A percentile compares a stretch with the other conserved stretches of the same genome.
phyloP scores from a whole-genome alignment of 768 basidiomycete species.

The Candolleomyces aberdarensis region DNA sequence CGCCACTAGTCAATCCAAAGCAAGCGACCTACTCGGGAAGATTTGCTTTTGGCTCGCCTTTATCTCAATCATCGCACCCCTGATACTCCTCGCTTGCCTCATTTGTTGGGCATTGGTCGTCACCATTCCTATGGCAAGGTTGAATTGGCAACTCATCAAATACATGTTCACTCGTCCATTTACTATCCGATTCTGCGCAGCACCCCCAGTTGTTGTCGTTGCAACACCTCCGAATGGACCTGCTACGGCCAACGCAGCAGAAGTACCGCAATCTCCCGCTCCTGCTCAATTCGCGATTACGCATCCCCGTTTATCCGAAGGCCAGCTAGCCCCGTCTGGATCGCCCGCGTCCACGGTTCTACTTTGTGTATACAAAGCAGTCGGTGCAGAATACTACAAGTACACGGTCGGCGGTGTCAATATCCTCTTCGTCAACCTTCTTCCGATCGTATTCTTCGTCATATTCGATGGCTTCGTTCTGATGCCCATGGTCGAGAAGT shows the following conservation, averaged over 20 bases:
- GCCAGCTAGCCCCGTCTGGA: constrained; percentile 85
- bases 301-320: constrained; percentile 72
- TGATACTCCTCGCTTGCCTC: constrained; percentile 83
- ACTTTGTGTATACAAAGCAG: constrained; percentile 90
- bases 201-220: constrained; percentile 70
- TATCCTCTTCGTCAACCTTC: constrained; percentile 94
- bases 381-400: constrained; percentile 94
- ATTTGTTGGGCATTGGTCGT: constrained; percentile 95
- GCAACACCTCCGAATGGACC: constrained; percentile 21
- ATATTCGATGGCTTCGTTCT: constrained; percentile 91
- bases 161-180: constrained; percentile 78
- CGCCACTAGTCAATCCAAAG: constrained; percentile 31
- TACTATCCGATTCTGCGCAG: constrained; percentile 88
- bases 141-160: constrained; percentile 92
- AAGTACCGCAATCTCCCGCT: constrained; percentile 19
- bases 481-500: constrained; percentile 63
- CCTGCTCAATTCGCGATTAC: constrained; percentile 60
- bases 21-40: constrained; percentile 60
- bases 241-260: constrained; percentile 15
- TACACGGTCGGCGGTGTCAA: constrained; percentile 99
- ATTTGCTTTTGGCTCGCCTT: constrained; percentile 82
- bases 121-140: constrained; percentile 96
- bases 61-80: constrained; percentile 76
- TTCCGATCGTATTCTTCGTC: constrained; percentile 92
- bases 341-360: constrained; percentile 84